Base-by-base conservation (phyloP, 2,329 filamentous ascomycete species). In the Ascosphaera apis region DNA sequence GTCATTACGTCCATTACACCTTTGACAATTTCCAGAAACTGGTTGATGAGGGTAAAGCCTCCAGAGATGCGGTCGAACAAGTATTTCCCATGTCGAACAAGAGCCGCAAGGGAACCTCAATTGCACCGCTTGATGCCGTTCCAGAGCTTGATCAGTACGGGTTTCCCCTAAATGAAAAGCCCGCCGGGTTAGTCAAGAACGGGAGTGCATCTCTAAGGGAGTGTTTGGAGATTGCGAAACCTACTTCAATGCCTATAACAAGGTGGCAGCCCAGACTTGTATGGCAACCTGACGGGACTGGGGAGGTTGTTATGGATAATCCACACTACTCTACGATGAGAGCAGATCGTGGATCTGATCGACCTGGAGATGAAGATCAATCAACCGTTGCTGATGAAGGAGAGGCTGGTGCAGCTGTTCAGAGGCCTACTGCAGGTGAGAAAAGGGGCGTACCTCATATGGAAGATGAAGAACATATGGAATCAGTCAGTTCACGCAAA, bases 1-100 rank as follows among this genome's bases (percentile, higher is more conserved):
- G 57, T 9, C 61, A 65, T 40, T 73, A 67, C 47, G 48, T 66
- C 6, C 69, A 72, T 42, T 67, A 67, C 36, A 63, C 66, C 0
- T 55, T 59, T 30, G 48, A 47, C 1, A 62, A 66, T 37, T 72
- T 70, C 36, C 50, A 61, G 13, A 57, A 61, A 38, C 57, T 66
- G 7, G 68, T 69, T 2, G 58, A 65, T 13, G 47, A 50, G 18
- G 63, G 64, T 2, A 50, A 59, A 16, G 56, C 61, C 3, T 51
- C 53, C 4, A 72, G 67, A 68, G 64, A 64, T 39, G 65, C 61
- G n/a, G 62, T 69, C 3, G 51, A 54, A 33, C 51, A n/a, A n/a
- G n/a, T n/a, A 52, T 17, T 38, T 44, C 36, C 42, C 50, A 36
- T 50, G 52, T 45, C 44, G 49, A 43, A 17, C 41, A n/a, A 42